Evolutionary conservation across 2,329 filamentous ascomycete genomes (phyloP).

Genomic region (Didymella exigua): DNA sequence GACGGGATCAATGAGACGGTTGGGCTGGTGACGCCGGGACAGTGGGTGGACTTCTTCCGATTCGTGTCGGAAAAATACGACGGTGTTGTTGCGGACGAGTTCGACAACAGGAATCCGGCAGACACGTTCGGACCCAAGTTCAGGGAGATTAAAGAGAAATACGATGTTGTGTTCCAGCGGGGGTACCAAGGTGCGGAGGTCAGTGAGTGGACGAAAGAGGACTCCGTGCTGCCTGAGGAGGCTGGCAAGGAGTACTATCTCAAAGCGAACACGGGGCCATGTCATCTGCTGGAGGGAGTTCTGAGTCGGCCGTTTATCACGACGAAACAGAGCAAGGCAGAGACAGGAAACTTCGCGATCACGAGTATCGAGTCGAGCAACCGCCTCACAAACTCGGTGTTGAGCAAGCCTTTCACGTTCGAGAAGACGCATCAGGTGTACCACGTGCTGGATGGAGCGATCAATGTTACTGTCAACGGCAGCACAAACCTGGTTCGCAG

Average conservation of each 20-base stretch:
- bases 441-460: conserved; percentile 23
- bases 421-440: conserved; percentile 25
- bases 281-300: conserved; percentile 23
- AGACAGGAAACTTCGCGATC: conserved; percentile 24
- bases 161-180: conserved; percentile 26
- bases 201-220: conserved; percentile 12
- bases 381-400: conserved; percentile 7
- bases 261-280: conserved; percentile 27
- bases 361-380: conserved; percentile 29
- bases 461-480: conserved; percentile 17
- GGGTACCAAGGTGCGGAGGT: conserved; percentile 21
- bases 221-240: conserved; percentile 13
- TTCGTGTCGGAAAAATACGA: conserved; percentile 25
- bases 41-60: conserved; percentile 31
- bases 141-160: conserved; percentile 26
- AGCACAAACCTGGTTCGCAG: conserved; percentile 20
- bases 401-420: conserved; percentile 20
- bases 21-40: conserved; percentile 26
- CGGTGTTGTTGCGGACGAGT: conserved; percentile 26
- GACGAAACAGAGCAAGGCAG: conserved; percentile 17
- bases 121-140: conserved; percentile 23
- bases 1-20: conserved; percentile 25
- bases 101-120: conserved; percentile 18
- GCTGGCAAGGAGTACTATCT: conserved; percentile 22
- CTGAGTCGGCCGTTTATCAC: conserved; percentile 25